Evolutionary conservation across 1,139 yeast species (phyloP), one percentile per base, ranked within the genome.

Genomic region (Zygosaccharomyces pseudobailii): DNA sequence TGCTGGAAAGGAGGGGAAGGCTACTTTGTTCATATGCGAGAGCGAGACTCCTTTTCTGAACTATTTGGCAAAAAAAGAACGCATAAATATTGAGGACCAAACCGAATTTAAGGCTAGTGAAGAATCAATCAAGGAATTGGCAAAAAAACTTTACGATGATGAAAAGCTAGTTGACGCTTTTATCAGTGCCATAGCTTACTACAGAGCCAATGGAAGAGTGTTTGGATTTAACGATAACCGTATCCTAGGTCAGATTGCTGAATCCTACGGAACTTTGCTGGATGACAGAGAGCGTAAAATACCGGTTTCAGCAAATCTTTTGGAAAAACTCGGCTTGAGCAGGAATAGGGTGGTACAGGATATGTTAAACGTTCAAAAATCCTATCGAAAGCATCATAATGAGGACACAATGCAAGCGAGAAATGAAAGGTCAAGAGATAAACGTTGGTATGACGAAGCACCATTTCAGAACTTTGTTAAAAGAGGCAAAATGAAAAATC

Each of bases 1-100:
- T 71, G 95, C 92, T 50, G 97, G 97, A 52, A 78, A 79, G 55
- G 72, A 75, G 32, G 98, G 98, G 56, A 71, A 72, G 35, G 83
- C 92, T 1, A 65, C 77, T 7, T 63, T 81, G 39, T 81, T 79
- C 58, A 57, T 76, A 38, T 67, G 80, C 19, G 62, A 71, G 46
- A 61, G 66, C 28, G 90, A 85, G 65, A 53, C 63, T 33, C 72
- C 73, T 20, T 84, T 76, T 62, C 66, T 75, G 43, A 63, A 66
- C 30, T 65, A 68, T 3, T 72, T 84, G 57, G 59, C 67, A 42
- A 59, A 61, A 25, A 68, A 74, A 42, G 75, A 76, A 57, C 80
- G 79, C 34, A 75, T 83, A 55, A 66, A 61, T 17, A 80, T 84
- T 53, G 59, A 71, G 21, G 73, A 76, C 43, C 71, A 62, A 41